Evolutionary conservation across 306 rosid species (phyloP), one percentile per base, ranked within the genome.

Genomic region (Crotalaria pallida): DNA sequence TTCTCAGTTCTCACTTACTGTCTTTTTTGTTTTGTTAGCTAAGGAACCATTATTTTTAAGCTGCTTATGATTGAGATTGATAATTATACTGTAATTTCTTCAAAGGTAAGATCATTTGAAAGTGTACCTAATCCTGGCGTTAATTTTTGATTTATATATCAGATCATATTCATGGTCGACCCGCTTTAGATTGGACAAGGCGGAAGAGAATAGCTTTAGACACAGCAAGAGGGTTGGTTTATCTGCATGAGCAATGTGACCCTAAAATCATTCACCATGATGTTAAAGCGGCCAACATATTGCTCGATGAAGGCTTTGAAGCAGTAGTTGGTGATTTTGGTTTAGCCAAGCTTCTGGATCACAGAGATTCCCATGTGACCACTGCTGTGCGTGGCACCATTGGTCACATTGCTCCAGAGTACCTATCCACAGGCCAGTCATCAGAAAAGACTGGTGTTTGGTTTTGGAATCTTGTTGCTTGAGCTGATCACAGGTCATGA

Each of bases 241-340:
- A 95, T 78, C 83, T 95, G 79, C 99, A 95, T 2, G 99, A 94
- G 83, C 97, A 91, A 77, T 94, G 99, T 58, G 99, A 94, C 77
- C 99, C 99, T 16, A 94, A 88, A 76, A 94, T 94, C 22, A 94
- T 94, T 45, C 99, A 94, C 83, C 97, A 97, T 1, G 97, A 94
- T 77, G 99, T 94, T 57, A 94, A 94, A 78, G 99, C 99, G 0
- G 99, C 99, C 71, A 94, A 94, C 72, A 91, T 94, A 58, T 84
- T 94, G 86, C 87, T 94, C 19, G 99, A 94, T 65, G 97, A 87
- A 87, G 97, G 87, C 67, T 91, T 87, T 16, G 99, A 94, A 73
- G 97, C 96, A 6, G 97, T 94, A 34, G 99, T 94, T 40, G 99
- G 99, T 73, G 99, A 94, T 84, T 94, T 94, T 22, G 99, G 99